Base-by-base conservation (phyloP, 75 land plant genomes). In the Isoetes taiwanensis region DNA sequence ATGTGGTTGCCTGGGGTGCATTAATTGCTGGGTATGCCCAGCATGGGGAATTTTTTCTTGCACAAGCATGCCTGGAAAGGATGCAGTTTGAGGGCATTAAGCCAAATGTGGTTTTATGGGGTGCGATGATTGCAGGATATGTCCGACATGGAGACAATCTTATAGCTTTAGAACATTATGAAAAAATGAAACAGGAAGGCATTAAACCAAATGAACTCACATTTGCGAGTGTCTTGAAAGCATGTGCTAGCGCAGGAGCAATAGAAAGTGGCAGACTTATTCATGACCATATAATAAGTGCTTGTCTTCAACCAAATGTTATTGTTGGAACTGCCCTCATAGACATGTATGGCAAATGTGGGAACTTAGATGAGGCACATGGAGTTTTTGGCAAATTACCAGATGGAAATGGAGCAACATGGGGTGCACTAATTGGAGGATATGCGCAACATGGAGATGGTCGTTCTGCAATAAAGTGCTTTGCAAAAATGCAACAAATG, bases 1-100 rank as follows among this genome's bases (percentile, higher is more conserved):
- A 76, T 60, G 41, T 41, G 32, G 69, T 75, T 2, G 69, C 78
- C n/a, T 75, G 78, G 78, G 70, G 56, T 37, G 54, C 65, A n/a
- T 39, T 75, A 20, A 61, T 69, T 56, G 48, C 64, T 8, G 54
- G 67, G 3, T 46, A 57, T 23, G 42, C 61, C 2, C 64, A 62
- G n/a, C 59, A 65, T 46, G 78, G 78, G 0, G 43, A 30, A 26
- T 28, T 34, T 2, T 14, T 25, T 10, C 43, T 61, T 16, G 52
- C 68, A 16, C 59, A 61, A 33, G 8, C 30, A 4, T 27, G 24
- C 50, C 54, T 65, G 28, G 41, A 52, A 30, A 61, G 3, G 9
- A 34, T 63, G 62, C 59, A 26, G 30, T 5, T 6, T 20, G 30
- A 52, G 55, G 27, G 55, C 23, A 20, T 34, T 27, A 25, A 57